Base-by-base conservation (phyloP, 306 rosid genomes). In the Pueraria montana region DNA sequence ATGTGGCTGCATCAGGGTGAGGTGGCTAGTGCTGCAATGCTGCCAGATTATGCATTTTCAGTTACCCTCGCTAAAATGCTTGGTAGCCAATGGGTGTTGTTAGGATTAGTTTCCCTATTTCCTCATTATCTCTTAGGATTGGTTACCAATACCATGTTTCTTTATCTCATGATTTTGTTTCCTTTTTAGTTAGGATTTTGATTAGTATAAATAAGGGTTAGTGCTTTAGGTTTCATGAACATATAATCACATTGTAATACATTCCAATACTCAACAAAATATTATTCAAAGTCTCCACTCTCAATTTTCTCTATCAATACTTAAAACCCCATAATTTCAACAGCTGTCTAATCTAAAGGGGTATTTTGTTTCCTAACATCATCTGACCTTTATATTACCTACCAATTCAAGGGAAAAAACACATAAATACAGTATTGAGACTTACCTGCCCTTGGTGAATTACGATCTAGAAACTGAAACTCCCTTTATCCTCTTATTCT, bases 401-500 rank as follows among this genome's bases (percentile, higher is more conserved):
- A 58, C 12, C 6, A 17, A 21, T 40, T 42, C 24, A 23, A 74
- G 52, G 3, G 21, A 38, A 59, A 24, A 10, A 61, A 40, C 43
- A 10, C 43, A 38, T 34, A 50, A 34, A 49, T 52, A 50, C 24
- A 78, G 1, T n/a, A 32, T 18, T 46, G 13, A 0, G 24, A 78
- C 13, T 36, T 79, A 20, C 52, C 43, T 30, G 38, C 55, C 21
- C 2, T 23, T 3, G 6, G 55, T 8, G 38, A 55, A 26, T 14
- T 65, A 36, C 9, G 38, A 50, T 23, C 40, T 64, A 53, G 83
- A 79, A 68, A n/a, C 66, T 34, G n/a, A 78, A 77, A 23, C 45
- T 43, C 70, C 27, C 71, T 24, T 77, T 62, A 64, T 27, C 49
- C 43, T 30, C 45, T 46, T 13, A 43, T 65, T 66, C 23, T 30